Percentiles rank a stretch among this genome's conserved stretches.
These are phyloP conservation scores for Stipa capillata DNA, from an alignment of 176 grass and related monocot genomes.

Conservation along the genomic window DNA sequence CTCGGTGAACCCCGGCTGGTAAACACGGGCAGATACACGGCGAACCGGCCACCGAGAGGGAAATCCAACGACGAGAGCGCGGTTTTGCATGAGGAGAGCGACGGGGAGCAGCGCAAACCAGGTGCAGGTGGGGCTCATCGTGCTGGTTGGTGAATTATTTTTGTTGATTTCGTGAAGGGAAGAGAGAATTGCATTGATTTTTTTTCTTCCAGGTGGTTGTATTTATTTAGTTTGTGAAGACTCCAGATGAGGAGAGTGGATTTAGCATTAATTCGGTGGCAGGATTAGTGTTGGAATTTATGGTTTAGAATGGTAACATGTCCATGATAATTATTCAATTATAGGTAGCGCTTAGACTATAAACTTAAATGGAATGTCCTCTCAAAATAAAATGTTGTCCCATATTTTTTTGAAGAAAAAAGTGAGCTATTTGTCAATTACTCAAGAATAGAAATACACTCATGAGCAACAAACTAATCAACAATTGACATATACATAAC, in stretches of 20 bases:
- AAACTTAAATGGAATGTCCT: no score
- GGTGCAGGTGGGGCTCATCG: neutral
- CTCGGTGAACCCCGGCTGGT: neutral
- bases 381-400: no score
- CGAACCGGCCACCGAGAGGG: slow-evolving; percentile 8
- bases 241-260: neutral
- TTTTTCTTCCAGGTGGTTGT: neutral
- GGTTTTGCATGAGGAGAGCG: neutral
- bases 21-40: slow-evolving; percentile 4
- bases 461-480: no score
- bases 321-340: no score
- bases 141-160: no score
- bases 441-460: no score
- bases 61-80: slow-evolving; percentile 16
- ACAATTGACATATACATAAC: no score
- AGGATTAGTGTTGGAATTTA: neutral
- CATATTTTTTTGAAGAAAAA: no score
- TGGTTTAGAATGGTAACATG: slow-evolving; percentile 10
- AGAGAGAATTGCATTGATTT: neutral
- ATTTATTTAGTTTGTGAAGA: neutral
- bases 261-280: slow-evolving; percentile 11
- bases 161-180: neutral
- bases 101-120: neutral
- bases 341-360: no score
- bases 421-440: no score